Base-by-base conservation (phyloP, 2,329 filamentous ascomycete species). In the Rugonectria rugulosa region DNA sequence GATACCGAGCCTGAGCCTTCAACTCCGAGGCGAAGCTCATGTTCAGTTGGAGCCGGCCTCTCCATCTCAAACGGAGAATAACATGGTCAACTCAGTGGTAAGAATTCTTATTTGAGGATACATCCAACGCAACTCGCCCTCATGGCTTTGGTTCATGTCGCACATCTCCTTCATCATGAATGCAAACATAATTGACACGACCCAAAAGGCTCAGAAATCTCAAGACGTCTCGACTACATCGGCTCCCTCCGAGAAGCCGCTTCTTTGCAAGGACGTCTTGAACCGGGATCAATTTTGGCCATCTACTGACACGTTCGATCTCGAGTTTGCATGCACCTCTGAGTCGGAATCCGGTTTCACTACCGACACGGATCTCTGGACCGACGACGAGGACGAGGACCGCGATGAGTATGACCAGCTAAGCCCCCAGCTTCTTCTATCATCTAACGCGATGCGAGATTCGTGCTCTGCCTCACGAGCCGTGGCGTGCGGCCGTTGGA, bases 321-420 rank as follows among this genome's bases (percentile, higher is more conserved):
- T 51, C 2, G 63, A 66, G 14, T 53, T 57, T 10, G 51, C 51
- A 7, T 60, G 52, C 8, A 62, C 61, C 4, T 65, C 63, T 3
- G 62, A 59, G n/a, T 68, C 65, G 11, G 65, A 65, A 10, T 48
- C 40, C 6, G 62, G 34, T 10, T 65, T 58, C 6, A 34, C 53
- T 4, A 66, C 61, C 2, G 62, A 66, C 42, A 56, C 56, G 5
- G 65, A 66, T 8, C 53, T 45, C n/a, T 57, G 53, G 37, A 58
- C 52, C 6, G 63, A 65, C 8, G 53, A 67, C 17, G 65, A 66
- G 15, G 58, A 65, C 15, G 61, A 66, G 15, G 55, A 64, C 21
- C 58, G 52, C 14, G 46, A 65, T n/a, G 60, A 64, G 65, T 68
- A 64, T 6, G 57, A 15, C 3, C n/a, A 9, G 15, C 21, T 21